Conservation (phyloP, 2,329 filamentous ascomycete genomes). For the Anthostomella pinea region DNA sequence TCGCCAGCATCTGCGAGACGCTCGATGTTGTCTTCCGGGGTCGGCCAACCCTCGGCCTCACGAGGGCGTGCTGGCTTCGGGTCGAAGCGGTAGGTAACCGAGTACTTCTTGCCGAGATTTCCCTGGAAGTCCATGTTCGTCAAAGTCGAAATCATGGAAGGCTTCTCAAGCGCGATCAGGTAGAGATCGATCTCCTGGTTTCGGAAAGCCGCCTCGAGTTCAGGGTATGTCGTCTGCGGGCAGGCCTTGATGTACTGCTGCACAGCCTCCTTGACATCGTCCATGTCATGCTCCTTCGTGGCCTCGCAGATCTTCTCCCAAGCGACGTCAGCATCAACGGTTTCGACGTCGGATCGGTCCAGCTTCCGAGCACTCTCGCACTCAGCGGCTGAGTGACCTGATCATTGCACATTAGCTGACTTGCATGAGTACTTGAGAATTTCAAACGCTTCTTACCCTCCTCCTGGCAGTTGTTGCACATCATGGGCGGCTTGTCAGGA, state of each 20-base stretch:
- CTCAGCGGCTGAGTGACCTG: constrained; percentile 53
- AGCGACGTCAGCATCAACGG: constrained; percentile 51
- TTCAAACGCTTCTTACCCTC: constrained; percentile 44
- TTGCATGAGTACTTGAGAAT: neutral
- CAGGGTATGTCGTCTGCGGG: constrained; percentile 55
- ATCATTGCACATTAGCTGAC: constrained; percentile 4
- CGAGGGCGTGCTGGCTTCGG: constrained; percentile 56
- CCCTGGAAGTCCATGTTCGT: constrained; percentile 74
- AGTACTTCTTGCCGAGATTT: constrained; percentile 62
- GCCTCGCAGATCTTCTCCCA: constrained; percentile 56
- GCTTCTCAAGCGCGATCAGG: constrained; percentile 61
- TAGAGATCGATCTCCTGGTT: constrained; percentile 51
- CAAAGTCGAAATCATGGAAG: constrained; percentile 51
- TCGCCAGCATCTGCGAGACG: constrained; percentile 67
- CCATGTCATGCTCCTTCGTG: constrained; percentile 53
- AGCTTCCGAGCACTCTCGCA: constrained; percentile 61
- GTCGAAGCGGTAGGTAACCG: constrained; percentile 60
- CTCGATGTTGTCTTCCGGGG: constrained; percentile 56
- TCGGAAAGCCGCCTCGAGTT: constrained; percentile 62
- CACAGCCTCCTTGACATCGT: constrained; percentile 59
- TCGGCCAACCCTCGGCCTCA: constrained; percentile 60
- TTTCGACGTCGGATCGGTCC: constrained; percentile 49
- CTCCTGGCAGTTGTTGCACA: constrained; percentile 61
- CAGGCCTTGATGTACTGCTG: constrained; percentile 60
- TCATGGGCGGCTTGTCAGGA: constrained; percentile 52